Percentiles rank a stretch among this genome's conserved stretches.
These are phyloP conservation scores for Suillus ampliporus DNA, from an alignment of 768 basidiomycete species.

Conservation along the genomic window DNA sequence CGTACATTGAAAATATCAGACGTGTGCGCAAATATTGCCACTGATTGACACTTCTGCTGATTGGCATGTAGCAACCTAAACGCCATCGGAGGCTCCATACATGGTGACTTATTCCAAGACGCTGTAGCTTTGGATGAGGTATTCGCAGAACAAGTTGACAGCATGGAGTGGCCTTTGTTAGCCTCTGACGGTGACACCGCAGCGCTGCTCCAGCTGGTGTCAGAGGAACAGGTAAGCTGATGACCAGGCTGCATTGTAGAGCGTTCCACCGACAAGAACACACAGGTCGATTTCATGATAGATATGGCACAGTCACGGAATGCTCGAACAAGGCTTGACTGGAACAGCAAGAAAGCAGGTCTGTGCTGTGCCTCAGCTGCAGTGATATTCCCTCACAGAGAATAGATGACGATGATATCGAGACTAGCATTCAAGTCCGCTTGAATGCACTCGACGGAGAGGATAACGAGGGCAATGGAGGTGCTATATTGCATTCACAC, in stretches of 20 bases:
- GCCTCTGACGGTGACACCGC: constrained; percentile 84
- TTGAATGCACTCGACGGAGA: constrained; percentile 6
- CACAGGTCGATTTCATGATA: constrained; percentile 72
- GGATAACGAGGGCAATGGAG: neutral
- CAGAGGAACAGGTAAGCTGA: constrained; percentile 68
- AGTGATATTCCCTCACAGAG: neutral
- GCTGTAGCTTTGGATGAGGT: constrained; percentile 67
- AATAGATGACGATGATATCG: constrained; percentile 84
- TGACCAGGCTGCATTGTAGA: neutral
- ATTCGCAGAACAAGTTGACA: constrained; percentile 51
- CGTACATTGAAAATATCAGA: constrained; percentile 81
- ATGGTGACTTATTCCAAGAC: constrained; percentile 72
- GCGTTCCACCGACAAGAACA: neutral
- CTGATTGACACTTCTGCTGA: constrained; percentile 5
- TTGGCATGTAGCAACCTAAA: constrained; percentile 61
- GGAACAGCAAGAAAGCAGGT: constrained; percentile 93
- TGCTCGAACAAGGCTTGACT: constrained; percentile 65
- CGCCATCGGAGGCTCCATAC: constrained; percentile 65
- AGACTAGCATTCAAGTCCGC: constrained; percentile 63
- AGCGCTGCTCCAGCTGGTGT: constrained; percentile 79
- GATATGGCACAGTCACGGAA: constrained; percentile 66
- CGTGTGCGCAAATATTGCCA: constrained; percentile 41
- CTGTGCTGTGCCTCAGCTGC: constrained; percentile 1
- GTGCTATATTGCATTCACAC: neutral
- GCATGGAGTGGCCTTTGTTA: constrained; percentile 81